Evolutionary conservation across 305 asterid species (phyloP).

Genomic region (Ilex paraguariensis): DNA sequence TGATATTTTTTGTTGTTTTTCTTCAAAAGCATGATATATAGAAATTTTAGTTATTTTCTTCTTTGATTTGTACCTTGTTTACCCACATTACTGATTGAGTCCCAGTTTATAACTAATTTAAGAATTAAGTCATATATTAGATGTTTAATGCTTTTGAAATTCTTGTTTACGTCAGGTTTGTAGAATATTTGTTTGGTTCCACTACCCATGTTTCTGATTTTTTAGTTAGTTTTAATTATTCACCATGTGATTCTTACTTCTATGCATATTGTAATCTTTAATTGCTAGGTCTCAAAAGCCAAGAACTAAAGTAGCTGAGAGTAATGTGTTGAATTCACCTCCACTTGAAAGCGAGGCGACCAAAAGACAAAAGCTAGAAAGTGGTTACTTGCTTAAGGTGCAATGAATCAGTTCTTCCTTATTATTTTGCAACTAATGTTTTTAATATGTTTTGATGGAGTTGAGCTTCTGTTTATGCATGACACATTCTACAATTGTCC

Average conservation of each 20-base stretch:
- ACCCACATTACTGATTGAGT: too few relatives aligned
- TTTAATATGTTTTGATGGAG: slow-evolving; percentile 4
- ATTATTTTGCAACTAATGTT: neutral
- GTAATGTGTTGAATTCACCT: slow-evolving; percentile 19
- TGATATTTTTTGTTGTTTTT: too few relatives aligned
- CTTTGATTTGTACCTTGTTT: neutral
- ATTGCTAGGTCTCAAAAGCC: slow-evolving; percentile 44
- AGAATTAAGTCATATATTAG: neutral
- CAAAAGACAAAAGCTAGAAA: slow-evolving; percentile 81
- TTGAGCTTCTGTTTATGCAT: neutral
- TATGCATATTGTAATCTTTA: slow-evolving; percentile 11
- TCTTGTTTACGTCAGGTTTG: neutral
- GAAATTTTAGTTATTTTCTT: neutral
- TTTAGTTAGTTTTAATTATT: too few relatives aligned
- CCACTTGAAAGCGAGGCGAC: slow-evolving; percentile 38
- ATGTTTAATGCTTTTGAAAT: neutral
- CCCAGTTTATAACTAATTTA: neutral
- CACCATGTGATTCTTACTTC: neutral
- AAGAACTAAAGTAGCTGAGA: slow-evolving; percentile 23
- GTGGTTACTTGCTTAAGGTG: slow-evolving; percentile 75
- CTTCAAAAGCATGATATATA: neutral
- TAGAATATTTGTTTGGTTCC: neutral
- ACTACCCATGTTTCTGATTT: neutral
- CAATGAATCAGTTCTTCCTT: neutral
- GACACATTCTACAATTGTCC: too few relatives aligned